Base-by-base conservation (phyloP, 208 protist species). In the Vickermania spadyakhi region DNA sequence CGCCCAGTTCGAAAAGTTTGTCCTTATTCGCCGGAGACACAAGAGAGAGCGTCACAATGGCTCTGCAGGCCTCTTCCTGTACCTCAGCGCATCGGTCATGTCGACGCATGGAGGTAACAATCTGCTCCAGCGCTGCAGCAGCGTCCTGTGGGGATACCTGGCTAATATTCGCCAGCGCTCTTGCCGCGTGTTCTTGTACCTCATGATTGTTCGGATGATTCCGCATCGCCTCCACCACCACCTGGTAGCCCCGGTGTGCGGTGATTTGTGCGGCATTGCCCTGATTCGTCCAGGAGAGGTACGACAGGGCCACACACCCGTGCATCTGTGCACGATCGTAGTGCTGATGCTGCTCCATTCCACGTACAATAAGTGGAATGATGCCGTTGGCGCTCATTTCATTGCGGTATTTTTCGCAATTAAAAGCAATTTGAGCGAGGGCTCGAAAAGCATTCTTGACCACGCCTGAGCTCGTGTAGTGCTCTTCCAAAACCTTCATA, bases 301-400 rank as follows among this genome's bases (percentile, higher is more conserved):
- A 96, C 31, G 90, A 93, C 49, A 96, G 73, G 28, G 86, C 90
- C n/a, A 91, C 79, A 59, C 86, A 94, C 29, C 84, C 86, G 71
- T 96, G 90, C 81, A 94, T 87, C 72, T 93, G 84, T 30, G 84
- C 90, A 18, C 86, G 70, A 61, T 96, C 90, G 72, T 90, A 90
- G 69, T 70, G 77, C 5, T 79, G 80, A 55, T 94, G 86, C 57
- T 91, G 67, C 58, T 80, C 75, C 84, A 94, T 93, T n/a, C 84
- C 86, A 14, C 75, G 73, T 31, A 94, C 86, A 59, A 96, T 91
- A 7, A 91, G 68, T 5, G 83, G 83, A 61, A 96, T 96, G 1
- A 85, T 81, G 28, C 84, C 86, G 56, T 73, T 80, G 30, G 76
- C 75, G 50, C 79, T 88, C 85, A 96, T 91, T 60, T 90, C 84